Evolutionary conservation across 257 asterid genomes (phyloP).

Genomic region (Solanum clarkiae): DNA sequence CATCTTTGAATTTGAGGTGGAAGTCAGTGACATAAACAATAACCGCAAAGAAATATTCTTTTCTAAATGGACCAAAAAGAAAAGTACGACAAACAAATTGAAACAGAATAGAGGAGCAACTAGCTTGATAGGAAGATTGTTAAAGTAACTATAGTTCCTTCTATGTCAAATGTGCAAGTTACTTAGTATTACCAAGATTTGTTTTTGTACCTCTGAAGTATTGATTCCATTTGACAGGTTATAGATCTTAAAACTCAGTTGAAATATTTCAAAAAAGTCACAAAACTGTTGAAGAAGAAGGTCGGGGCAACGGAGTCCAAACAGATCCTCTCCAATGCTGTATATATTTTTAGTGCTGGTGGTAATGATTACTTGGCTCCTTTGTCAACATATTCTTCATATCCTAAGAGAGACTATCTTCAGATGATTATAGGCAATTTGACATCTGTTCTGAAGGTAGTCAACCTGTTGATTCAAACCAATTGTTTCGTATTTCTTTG

Average conservation of each 20-base stretch:
- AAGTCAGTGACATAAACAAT: no score
- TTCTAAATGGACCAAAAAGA: not conserved
- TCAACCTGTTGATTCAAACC: not conserved
- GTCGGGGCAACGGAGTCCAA: not conserved
- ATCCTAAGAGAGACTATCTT: not conserved
- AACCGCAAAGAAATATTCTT: not conserved
- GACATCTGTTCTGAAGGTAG: conserved; percentile 13
- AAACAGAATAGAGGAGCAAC: not conserved
- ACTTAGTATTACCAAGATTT: not conserved
- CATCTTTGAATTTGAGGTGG: not conserved
- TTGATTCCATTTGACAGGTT: not conserved
- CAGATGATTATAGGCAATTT: conserved; percentile 12
- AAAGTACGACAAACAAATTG: not conserved
- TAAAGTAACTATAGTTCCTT: not conserved
- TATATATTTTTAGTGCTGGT: not conserved
- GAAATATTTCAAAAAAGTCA: not conserved
- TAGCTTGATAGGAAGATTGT: not conserved
- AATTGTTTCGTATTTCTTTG: not conserved
- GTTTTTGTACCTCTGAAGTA: not conserved
- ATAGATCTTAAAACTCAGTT: not conserved
- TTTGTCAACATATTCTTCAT: not conserved
- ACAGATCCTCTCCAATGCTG: not conserved
- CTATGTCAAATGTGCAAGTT: not conserved
- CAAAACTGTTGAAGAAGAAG: not conserved
- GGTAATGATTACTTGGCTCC: conserved; percentile 6